Evolutionary conservation across 257 asterid genomes (phyloP).

Genomic region (Salvia miltiorrhiza): DNA sequence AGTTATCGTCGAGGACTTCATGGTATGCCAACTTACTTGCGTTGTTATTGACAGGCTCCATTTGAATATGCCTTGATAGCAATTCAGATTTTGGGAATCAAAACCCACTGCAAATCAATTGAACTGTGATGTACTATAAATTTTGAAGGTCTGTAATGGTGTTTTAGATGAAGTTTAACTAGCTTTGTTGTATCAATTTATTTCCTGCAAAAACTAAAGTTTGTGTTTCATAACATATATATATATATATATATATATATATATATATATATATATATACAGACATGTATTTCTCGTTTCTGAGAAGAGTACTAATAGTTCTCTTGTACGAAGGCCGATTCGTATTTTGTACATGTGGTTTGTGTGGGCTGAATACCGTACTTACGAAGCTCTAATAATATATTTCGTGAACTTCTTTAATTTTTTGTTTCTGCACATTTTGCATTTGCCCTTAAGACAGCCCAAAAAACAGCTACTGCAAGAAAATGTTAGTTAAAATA

Average conservation of each 20-base stretch:
- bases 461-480: background rate
- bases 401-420: no score
- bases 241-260: background rate
- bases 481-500: background rate
- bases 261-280: background rate
- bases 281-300: background rate
- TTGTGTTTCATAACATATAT: background rate
- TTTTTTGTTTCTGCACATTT: background rate
- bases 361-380: constrained; percentile 20
- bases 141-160: background rate
- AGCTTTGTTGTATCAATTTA: background rate
- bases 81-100: background rate
- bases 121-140: background rate
- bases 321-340: background rate
- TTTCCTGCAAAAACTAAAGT: background rate
- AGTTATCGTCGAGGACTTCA: constrained; percentile 17
- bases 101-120: background rate
- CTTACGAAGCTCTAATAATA: background rate
- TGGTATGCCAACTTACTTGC: constrained; percentile 9
- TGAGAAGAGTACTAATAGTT: background rate
- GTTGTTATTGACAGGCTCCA: constrained; percentile 31
- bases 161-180: background rate
- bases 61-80: constrained; percentile 14
- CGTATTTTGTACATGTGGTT: constrained; percentile 10
- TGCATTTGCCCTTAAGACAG: background rate